Base-by-base conservation (phyloP, 2,329 filamentous ascomycete species). In the Teratosphaeria destructans region DNA sequence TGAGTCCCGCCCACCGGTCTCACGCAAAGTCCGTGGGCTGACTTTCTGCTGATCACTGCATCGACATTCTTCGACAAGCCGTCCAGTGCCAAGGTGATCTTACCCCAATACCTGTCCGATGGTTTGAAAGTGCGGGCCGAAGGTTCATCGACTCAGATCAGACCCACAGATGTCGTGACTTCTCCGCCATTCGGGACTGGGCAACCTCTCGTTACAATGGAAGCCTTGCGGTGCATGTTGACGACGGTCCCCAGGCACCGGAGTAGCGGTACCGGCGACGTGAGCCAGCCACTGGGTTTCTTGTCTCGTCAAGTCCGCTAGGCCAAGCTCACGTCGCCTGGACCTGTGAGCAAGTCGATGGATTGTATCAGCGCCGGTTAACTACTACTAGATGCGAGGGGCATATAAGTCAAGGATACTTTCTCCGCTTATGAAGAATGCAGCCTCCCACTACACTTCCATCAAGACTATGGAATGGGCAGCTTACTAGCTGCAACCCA, bases 11-110 rank as follows among this genome's bases (percentile, higher is more conserved):
- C 23, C 12, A 1, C 27, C 27, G 4, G 5, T 2, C 16, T 49
- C n/a, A 1, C 23, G 2, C n/a, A 49, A 10, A n/a, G 16, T 12
- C 43, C n/a, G 2, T 19, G 5, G 2, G 19, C 43, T 49, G 43
- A 49, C 16, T 5, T 10, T 34, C 1, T 12, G 29, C 34, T 32
- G 53, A 54, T 26, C 65, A 67, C 56, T 67, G 65, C 37, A 54
- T 67, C n/a, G 63, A 67, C 32, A 60, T 62, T 52, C 52, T 67
- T 1, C 58, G 65, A 10, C 65, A 67, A 56, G 56, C 60, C 8
- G 56, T 63, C 1, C 61, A 63, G 57, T 67, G 65, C 57, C 57
- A 63, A 35, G 59, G 49, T n/a, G 65, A 66, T 39, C 57, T 67
- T 12, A 65, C 64, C 7, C 63, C 64, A 10, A 59, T 64, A 26